Base-by-base conservation (phyloP, 129 eudicot genomes). In the Flaveria ramosissima region DNA sequence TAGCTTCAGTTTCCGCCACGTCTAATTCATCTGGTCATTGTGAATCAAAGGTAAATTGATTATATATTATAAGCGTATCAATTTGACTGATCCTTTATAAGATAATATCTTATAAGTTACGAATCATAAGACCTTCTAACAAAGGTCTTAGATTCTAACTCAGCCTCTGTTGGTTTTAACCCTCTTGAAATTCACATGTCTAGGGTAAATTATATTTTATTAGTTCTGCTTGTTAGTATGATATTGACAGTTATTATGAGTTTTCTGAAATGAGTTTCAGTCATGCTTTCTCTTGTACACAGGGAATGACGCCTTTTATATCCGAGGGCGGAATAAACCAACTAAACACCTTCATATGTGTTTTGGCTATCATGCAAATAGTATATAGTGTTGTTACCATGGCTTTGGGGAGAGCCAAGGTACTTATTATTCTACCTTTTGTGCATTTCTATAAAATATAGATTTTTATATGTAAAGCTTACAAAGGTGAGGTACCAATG, bases 281-380 rank as follows among this genome's bases (percentile, higher is more conserved):
- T 26, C 20, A 30, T 63, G 46, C 15, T 30, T 30, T 45, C 41
- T 26, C 42, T 0, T 27, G 50, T 7, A 13, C 17, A 45, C 51
- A 87, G 91, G 83, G 83, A 43, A 87, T 71, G 85, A 81, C 73
- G 27, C 47, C 84, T 3, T 84, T 87, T 69, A 78, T 87, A 67
- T 74, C 88, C 8, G 78, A 79, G 76, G 30, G 77, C 50, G 91
- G 81, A 15, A 23, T 84, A 46, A 86, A 84, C 46, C 86, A 87
- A 26, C 48, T 87, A 10, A 86, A 76, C 62, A 84, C 80, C 13
- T 84, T 87, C 82, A 78, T 87, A 71, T 77, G 86, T 63, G 86
- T 81, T 64, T 59, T 87, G 65, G 86, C 91, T 7, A 82, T 81
- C 77, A 81, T 87, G 82, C 91, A 87, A 79, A 84, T 84, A 71